A percentile compares a stretch with the other conserved stretches of the same genome.
Evolutionary conservation across 345 rosid species (phyloP).

Genomic region (Acer saccharum): DNA sequence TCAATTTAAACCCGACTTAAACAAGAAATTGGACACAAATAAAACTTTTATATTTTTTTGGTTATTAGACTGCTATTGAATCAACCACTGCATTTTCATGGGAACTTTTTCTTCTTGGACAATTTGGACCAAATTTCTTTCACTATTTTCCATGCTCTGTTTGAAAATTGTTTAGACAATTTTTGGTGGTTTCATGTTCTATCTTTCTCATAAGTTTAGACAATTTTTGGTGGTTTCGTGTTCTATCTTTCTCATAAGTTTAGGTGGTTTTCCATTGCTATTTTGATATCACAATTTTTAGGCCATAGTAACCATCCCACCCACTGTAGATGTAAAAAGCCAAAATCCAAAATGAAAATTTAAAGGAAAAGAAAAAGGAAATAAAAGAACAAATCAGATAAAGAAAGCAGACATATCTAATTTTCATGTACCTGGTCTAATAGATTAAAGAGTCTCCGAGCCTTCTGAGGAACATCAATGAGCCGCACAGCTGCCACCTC

Average conservation of each 20-base stretch:
- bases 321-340: neutral
- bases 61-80: neutral
- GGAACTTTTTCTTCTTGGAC: neutral
- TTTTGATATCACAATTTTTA: neutral
- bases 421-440: constrained; percentile 72
- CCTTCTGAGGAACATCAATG: constrained; percentile 83
- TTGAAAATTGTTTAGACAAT: neutral
- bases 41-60: neutral
- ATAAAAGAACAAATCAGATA: neutral
- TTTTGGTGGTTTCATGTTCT: neutral
- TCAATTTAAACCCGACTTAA: neutral
- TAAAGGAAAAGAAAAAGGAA: neutral
- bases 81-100: neutral
- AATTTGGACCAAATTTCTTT: neutral
- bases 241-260: constrained; percentile 1
- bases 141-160: neutral
- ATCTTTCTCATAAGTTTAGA: neutral
- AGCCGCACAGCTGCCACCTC: constrained; percentile 90
- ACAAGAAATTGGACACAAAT: neutral
- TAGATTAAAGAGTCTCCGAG: constrained; percentile 78
- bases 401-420: neutral
- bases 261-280: neutral
- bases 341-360: neutral
- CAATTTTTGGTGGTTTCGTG: neutral
- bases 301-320: neutral